Percentiles rank a stretch among this genome's conserved stretches.
phyloP scores from a whole-genome alignment of 2,329 filamentous ascomycete genomes.

The Botrytis aclada region DNA sequence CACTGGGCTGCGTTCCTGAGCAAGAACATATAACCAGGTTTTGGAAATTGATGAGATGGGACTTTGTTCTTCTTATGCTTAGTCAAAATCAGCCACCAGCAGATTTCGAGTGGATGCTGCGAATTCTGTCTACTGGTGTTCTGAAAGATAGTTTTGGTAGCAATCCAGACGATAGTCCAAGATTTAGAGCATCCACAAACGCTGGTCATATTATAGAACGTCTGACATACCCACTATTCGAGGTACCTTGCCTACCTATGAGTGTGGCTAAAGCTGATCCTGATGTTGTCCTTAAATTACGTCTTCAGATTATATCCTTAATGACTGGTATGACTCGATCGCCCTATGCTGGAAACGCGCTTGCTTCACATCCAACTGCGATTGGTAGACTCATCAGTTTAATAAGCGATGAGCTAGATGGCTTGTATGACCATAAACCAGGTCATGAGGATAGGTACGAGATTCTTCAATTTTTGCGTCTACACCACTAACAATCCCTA shows the following conservation, averaged over 20 bases:
- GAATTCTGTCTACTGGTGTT: slow-evolving; percentile 64
- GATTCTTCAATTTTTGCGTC: slow-evolving; percentile 5
- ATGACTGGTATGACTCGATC: slow-evolving; percentile 60
- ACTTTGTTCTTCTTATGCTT: slow-evolving; percentile 65
- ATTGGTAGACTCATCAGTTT: slow-evolving; percentile 73
- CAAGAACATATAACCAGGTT: slow-evolving; percentile 46
- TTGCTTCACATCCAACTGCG: slow-evolving; percentile 65
- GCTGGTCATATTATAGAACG: slow-evolving; percentile 38
- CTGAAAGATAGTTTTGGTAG: slow-evolving; percentile 64
- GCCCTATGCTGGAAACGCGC: slow-evolving; percentile 59
- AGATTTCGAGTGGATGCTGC: slow-evolving; percentile 63
- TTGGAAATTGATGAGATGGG: slow-evolving; percentile 65
- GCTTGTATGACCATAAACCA: slow-evolving; percentile 50
- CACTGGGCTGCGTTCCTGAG: slow-evolving; percentile 53
- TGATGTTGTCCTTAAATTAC: slow-evolving; percentile 31
- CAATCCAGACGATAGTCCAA: slow-evolving; percentile 47
- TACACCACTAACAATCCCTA: slow-evolving; percentile 19
- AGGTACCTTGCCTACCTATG: slow-evolving; percentile 40
- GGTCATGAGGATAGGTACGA: slow-evolving; percentile 43
- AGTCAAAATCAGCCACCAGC: slow-evolving; percentile 61
- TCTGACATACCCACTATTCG: slow-evolving; percentile 45
- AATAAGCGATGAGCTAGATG: slow-evolving; percentile 68
- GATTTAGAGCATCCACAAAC: slow-evolving; percentile 40
- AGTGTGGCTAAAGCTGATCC: slow-evolving; percentile 31
- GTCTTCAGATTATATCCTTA: slow-evolving; percentile 46